phyloP scores from a whole-genome alignment of 1,284 basidiomycete genomes.

The Rhodotorula mucilaginosa region DNA sequence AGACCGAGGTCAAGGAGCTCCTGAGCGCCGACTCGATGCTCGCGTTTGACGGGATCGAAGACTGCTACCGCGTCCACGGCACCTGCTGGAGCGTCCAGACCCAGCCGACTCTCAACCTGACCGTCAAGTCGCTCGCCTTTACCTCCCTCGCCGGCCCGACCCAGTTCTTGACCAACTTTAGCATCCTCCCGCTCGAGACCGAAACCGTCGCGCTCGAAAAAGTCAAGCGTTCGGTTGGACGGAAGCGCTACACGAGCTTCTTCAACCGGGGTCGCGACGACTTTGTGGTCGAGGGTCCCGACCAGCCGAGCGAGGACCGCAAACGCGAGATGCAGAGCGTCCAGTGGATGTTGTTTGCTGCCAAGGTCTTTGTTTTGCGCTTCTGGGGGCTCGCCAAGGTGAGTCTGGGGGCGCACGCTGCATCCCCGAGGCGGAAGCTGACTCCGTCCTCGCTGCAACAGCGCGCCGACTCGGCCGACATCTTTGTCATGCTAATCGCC shows the following conservation, averaged over 20 bases:
- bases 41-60: conserved; percentile 28
- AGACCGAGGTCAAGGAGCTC: conserved; percentile 25
- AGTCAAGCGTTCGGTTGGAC: conserved; percentile 14
- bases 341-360: conserved; percentile 83
- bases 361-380: conserved; percentile 70
- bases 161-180: conserved; percentile 31
- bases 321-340: conserved; percentile 68
- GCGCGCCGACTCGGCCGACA: conserved; percentile 94
- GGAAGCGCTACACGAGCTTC: conserved; percentile 32
- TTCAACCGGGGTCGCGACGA: conserved; percentile 32
- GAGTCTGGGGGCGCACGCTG: conserved; percentile 36
- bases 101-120: conserved; percentile 33
- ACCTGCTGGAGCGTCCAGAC: conserved; percentile 34
- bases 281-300: conserved; percentile 23
- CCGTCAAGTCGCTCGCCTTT: conserved; percentile 37
- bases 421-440: neutral
- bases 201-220: conserved; percentile 31
- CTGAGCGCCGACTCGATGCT: conserved; percentile 23
- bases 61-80: conserved; percentile 31
- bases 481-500: conserved; percentile 89
- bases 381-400: conserved; percentile 86
- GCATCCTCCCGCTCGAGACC: conserved; percentile 19
- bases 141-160: conserved; percentile 29
- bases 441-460: conserved; percentile 43
- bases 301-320: conserved; percentile 39